Evolutionary conservation across 768 basidiomycete genomes (phyloP), one percentile per base, ranked within the genome.

Genomic region (Trametes cingulata): DNA sequence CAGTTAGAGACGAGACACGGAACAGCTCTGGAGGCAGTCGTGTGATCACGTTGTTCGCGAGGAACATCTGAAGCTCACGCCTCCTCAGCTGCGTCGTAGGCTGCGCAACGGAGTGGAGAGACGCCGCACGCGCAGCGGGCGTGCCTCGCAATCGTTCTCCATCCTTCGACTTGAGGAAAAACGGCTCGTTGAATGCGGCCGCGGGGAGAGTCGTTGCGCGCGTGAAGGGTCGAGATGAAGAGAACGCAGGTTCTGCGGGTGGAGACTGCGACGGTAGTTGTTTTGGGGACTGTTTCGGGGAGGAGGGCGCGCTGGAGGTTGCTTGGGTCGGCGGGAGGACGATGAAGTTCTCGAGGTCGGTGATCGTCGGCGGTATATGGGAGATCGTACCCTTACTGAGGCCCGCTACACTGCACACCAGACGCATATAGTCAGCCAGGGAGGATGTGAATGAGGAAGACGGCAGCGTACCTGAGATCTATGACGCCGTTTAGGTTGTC

Each of bases 21-120:
- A 89, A 87, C 3, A 92, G 69, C 60, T 85, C 81, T 1, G 68
- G 65, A 4, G 90, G 90, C 4, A 92, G 70, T 10, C 64, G 69
- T 0, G 75, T 71, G 29, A 92, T 86, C 20, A 55, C 61, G 66
- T 91, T 90, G 6, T 73, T 67, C 17, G 77, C 79, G 0, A 91
- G 79, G 60, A 78, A 86, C 5, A 92, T 72, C 27, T 83, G 78
- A 4, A 90, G 74, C 36, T 82, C 75, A 49, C 83, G 71, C 12
- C 48, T 36, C 17, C 33, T 42, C 6, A 52, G 14, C 1, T 36
- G 40, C 4, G 53, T 29, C 0, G 79, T 77, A 36, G 63, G 70
- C 41, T 65, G 74, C 64, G 13, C 70, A 17, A 56, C 50, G 4
- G 35, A 24, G 35, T 33, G 58, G 43, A 53, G 48, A 43, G 68